Base-by-base conservation (phyloP, 805 yeast genomes). In the Maudiozyma bulderi region DNA sequence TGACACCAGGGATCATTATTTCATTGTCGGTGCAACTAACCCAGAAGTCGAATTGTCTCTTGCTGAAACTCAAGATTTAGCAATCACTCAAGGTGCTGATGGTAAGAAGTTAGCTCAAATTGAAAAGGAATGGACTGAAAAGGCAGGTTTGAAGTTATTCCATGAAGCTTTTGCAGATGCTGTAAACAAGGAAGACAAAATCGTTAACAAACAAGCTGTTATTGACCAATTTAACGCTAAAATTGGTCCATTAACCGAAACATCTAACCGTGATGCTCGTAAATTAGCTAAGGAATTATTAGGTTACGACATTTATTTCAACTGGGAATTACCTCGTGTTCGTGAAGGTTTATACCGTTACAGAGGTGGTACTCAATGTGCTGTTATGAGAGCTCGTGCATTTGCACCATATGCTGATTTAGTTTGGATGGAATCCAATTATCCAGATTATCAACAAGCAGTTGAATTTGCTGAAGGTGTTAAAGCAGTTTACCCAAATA, bases 371-470 rank as follows among this genome's bases (percentile, higher is more conserved):
- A 87, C 96, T 52, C 90, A 87, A 74, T 89, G 96, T 77, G 96
- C 98, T 46, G 85, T 91, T 47, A 91, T 88, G 83, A 83, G 98
- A 68, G 97, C 95, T 54, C 81, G 95, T 64, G 95, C 96, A 32
- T 91, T 76, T 67, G 90, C 96, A 48, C 96, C 96, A 54, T 91
- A 84, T 69, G 89, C 95, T 42, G 98, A 90, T 70, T 76, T 91
- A 73, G 82, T 90, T 59, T 91, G 98, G 98, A 90, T 91, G 97
- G 98, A 91, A 76, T 84, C 95, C 52, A 90, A 90, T 69, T 78
- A 86, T 58, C 98, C 98, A 57, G 96, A 89, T 70, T 90, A 78
- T 72, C 77, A 75, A 52, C 98, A 91, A 74, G 98, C 97, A 55
- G 80, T 82, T 71, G 96, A 88, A 73, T 91, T 91, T 64, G 93